Evolutionary conservation across 371 early-diverging fungal genomes (phyloP), one percentile per base, ranked within the genome.

Genomic region (Fennellomyces sp.): DNA sequence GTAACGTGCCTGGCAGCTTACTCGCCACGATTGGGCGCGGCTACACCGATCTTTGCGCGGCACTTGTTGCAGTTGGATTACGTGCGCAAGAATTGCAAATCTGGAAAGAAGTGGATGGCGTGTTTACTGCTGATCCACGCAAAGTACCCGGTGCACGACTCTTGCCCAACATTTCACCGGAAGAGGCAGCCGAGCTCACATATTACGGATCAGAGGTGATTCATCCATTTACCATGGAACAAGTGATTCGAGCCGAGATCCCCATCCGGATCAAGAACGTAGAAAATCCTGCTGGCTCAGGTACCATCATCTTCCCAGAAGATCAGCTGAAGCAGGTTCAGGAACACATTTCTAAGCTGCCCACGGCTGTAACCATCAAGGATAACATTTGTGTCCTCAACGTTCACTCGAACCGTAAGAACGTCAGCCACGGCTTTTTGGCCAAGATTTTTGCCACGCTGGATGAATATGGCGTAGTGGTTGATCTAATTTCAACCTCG

Each of bases 21-120:
- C 69, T 99, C 47, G 75, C 80, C 25, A 93, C 91, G 66, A 91
- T 99, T 68, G 99, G 99, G 3, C 91, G 99, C 52, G 99, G 99
- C 0, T 99, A 99, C 75, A 97, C 98, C 0, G 99, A 99, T 70
- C 82, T 98, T 36, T 94, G 97, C n/a, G 97, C 98, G 7, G 98
- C 98, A 0, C 76, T 99, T 48, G 78, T 92, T 23, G 96, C 99
- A 0, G 98, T 96, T 8, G 98, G 93, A 0, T 59, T 95, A 10
- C 70, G 77, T 28, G 90, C 93, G 2, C 75, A 87, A 56, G 98
- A 99, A 70, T 82, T 98, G 42, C 98, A 98, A 70, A 93, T 99
- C 15, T 98, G 98, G 98, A 99, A 99, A 73, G 98, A 99, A 69
- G 99, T 99, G 2, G 98, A 98, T 68, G 99, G 99, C 31, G 96